These are phyloP conservation scores for Crithidia fasciculata DNA, from an alignment of 208 protist species.

Conservation along the genomic window DNA sequence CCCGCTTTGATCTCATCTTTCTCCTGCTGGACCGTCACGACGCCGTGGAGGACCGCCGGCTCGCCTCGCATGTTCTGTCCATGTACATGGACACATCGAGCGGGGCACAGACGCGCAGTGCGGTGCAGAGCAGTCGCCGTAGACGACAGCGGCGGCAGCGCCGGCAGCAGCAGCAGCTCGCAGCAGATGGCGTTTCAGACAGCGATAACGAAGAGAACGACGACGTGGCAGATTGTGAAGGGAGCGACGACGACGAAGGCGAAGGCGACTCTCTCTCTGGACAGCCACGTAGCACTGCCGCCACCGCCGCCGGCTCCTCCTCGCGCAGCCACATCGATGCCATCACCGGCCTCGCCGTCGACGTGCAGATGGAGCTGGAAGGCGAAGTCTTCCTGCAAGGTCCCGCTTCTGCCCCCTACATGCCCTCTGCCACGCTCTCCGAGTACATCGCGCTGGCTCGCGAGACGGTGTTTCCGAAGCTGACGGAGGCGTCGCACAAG, in stretches of 20 bases:
- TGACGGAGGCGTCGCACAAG: slow-evolving; percentile 89
- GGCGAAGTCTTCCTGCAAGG: slow-evolving; percentile 81
- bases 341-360: slow-evolving; percentile 42
- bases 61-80: slow-evolving; percentile 97
- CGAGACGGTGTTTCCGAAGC: slow-evolving; percentile 80
- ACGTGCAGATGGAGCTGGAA: slow-evolving; percentile 67
- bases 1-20: slow-evolving; percentile 98
- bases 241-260: background rate
- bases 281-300: slow-evolving; percentile 18
- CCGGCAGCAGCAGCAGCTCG: background rate
- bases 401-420: slow-evolving; percentile 57
- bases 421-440: slow-evolving; percentile 81
- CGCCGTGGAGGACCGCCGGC: slow-evolving; percentile 86
- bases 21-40: slow-evolving; percentile 97
- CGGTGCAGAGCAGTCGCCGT: background rate
- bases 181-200: background rate
- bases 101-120: slow-evolving; percentile 13
- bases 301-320: background rate
- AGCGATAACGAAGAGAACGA: background rate
- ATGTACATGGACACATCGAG: slow-evolving; percentile 93
- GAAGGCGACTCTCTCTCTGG: background rate
- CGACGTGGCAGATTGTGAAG: background rate
- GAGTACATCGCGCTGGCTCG: slow-evolving; percentile 94
- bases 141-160: background rate
- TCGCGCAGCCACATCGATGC: slow-evolving; percentile 28